phyloP scores from a whole-genome alignment of 169 alveolate species.

The Babesia bovis region DNA sequence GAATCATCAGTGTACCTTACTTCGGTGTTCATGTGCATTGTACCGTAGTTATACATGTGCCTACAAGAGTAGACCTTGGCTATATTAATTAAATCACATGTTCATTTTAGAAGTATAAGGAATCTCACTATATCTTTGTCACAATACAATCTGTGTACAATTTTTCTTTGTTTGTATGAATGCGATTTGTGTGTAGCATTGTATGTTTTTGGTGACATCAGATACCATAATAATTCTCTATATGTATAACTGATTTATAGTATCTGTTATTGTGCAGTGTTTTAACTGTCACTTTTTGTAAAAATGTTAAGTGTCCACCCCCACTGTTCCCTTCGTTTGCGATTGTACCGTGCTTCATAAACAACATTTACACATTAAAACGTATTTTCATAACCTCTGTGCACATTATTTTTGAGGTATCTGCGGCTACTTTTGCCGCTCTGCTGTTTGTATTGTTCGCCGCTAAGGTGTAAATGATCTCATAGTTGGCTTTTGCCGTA shows the following conservation, averaged over 20 bases:
- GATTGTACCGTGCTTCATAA: conserved; percentile 7
- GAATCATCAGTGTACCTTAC: background rate
- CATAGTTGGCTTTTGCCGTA: background rate
- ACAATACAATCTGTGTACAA: no score
- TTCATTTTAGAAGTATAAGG: no score
- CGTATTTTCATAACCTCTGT: background rate
- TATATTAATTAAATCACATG: no score
- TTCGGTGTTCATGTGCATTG: no score
- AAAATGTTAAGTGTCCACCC: conserved; percentile 36
- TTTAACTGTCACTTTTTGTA: background rate
- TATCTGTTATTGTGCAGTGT: background rate
- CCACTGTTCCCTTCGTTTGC: conserved; percentile 6
- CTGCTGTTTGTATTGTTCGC: background rate
- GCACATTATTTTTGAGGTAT: background rate
- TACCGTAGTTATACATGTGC: no score
- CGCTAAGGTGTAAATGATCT: background rate
- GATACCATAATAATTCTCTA: no score
- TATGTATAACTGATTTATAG: no score
- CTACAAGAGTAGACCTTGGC: no score
- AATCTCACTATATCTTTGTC: no score
- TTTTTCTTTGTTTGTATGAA: no score
- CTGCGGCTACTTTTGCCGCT: background rate
- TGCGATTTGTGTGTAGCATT: no score
- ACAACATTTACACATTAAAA: background rate
- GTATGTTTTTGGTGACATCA: no score